Evolutionary conservation across 768 basidiomycete genomes (phyloP).

Genomic region (Tremella fuciformis): DNA sequence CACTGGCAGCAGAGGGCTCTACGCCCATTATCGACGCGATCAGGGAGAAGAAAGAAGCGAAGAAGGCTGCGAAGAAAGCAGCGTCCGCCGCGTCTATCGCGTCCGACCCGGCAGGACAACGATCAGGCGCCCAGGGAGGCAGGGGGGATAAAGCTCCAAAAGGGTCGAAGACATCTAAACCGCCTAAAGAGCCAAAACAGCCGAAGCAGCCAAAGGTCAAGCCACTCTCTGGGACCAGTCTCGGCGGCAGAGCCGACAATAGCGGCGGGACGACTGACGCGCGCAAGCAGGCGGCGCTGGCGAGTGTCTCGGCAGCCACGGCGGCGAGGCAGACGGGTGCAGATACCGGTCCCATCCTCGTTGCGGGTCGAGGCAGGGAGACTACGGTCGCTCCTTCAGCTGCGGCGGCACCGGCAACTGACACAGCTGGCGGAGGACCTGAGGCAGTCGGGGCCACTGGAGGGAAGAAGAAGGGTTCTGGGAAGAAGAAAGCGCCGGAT

Average conservation of each 20-base stretch:
- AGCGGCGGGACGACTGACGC: conserved; percentile 21
- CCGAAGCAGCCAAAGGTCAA: not conserved
- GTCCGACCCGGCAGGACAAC: conserved; percentile 55
- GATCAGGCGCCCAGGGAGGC: not conserved
- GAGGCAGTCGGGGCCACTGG: not conserved
- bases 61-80: not conserved
- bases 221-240: not conserved
- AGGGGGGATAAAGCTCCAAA: conserved; percentile 18
- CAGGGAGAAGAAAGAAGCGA: conserved; percentile 1
- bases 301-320: conserved; percentile 31
- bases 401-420: not conserved
- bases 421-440: conserved; percentile 4
- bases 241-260: not conserved
- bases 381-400: conserved; percentile 21
- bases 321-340: conserved; percentile 23
- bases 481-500: conserved; percentile 14
- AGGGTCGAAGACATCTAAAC: conserved; percentile 11
- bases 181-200: not conserved
- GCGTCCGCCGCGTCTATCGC: not conserved
- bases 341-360: conserved; percentile 22
- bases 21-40: conserved; percentile 66
- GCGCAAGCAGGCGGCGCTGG: conserved; percentile 27
- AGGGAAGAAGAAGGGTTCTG: conserved; percentile 17
- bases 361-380: conserved; percentile 41
- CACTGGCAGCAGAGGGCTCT: conserved; percentile 66